These are phyloP conservation scores for Neurospora pannonica DNA, from an alignment of 495 filamentous ascomycete genomes.

Conservation along the genomic window DNA sequence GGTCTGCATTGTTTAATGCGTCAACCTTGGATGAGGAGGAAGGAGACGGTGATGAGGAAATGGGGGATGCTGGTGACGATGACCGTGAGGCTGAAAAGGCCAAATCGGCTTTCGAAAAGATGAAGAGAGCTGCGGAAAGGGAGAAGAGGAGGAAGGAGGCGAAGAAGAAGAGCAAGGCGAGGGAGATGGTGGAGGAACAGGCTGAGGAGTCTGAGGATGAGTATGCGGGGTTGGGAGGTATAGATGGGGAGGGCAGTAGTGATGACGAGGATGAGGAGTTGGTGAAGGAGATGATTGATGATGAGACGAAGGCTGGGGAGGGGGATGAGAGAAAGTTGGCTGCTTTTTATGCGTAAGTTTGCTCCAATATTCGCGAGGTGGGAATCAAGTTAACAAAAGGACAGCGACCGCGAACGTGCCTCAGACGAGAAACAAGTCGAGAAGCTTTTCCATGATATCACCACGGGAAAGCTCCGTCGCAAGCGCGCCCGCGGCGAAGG, in stretches of 20 bases:
- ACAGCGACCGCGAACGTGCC: slow-evolving; percentile 54
- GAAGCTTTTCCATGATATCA: slow-evolving; percentile 87
- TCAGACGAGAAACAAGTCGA: slow-evolving; percentile 75
- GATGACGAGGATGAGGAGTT: slow-evolving; percentile 51
- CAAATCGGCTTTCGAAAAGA: slow-evolving; percentile 53
- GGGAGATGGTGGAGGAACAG: slow-evolving; percentile 80
- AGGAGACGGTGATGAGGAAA: slow-evolving; percentile 42
- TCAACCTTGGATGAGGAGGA: slow-evolving; percentile 32
- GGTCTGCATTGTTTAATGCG: slow-evolving; percentile 18
- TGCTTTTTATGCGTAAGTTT: slow-evolving; percentile 80
- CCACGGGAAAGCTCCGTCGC: slow-evolving; percentile 71
- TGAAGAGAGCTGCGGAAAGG: slow-evolving; percentile 58
- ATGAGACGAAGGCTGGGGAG: slow-evolving; percentile 54
- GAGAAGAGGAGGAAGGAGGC: slow-evolving; percentile 36
- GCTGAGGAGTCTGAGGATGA: slow-evolving; percentile 98
- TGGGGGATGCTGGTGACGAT: slow-evolving; percentile 41
- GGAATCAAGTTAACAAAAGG: slow-evolving; percentile 3
- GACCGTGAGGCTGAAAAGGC: slow-evolving; percentile 18
- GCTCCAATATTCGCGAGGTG: not conserved
- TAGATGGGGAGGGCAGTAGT: slow-evolving; percentile 73
- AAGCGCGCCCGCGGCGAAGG: slow-evolving; percentile 43
- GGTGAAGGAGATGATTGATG: slow-evolving; percentile 83
- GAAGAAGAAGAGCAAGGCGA: slow-evolving; percentile 80
- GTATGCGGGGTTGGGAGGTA: slow-evolving; percentile 88
- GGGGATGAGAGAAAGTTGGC: slow-evolving; percentile 73